Percentiles rank a stretch among this genome's conserved stretches.
phyloP scores from a whole-genome alignment of 2,329 filamentous ascomycete species.

The Mycocentrospora acerina region DNA sequence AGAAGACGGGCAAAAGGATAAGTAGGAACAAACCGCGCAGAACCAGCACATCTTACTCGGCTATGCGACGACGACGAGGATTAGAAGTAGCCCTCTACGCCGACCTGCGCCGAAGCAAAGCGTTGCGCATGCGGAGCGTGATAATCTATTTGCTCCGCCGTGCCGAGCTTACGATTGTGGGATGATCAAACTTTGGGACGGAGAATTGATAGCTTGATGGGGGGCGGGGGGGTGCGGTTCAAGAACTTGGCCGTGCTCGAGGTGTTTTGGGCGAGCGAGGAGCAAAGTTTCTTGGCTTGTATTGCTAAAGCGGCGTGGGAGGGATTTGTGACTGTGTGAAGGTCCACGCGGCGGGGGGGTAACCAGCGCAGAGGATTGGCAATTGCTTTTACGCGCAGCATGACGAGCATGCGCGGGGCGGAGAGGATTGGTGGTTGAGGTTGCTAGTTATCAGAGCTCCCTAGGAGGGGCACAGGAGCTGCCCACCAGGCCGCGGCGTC shows the following conservation, averaged over 20 bases:
- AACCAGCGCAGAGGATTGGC: constrained; percentile 13
- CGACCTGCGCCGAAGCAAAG: constrained; percentile 13
- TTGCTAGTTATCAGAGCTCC: no score
- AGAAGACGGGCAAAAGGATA: constrained; percentile 6
- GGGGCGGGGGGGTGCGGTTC: no score
- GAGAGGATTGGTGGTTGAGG: no score
- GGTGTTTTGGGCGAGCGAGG: constrained; percentile 17
- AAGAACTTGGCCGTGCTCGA: no score
- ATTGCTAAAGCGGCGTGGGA: constrained; percentile 6
- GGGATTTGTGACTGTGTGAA: constrained; percentile 22
- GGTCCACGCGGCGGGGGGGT: constrained; percentile 13
- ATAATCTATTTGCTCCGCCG: constrained; percentile 11
- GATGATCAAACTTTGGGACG: constrained; percentile 7
- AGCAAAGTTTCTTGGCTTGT: constrained; percentile 14
- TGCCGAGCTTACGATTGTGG: constrained; percentile 7
- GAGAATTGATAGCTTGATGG: constrained; percentile 4
- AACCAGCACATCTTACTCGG: constrained; percentile 4
- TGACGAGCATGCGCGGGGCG: constrained; percentile 8
- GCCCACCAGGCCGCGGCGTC: no score
- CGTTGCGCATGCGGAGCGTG: not conserved
- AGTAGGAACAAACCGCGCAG: no score
- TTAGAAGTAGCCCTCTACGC: no score
- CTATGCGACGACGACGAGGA: constrained; percentile 2
- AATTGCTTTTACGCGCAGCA: constrained; percentile 14
- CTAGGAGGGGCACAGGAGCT: not conserved